Percentiles rank a stretch among this genome's conserved stretches.
Evolutionary conservation across 2,329 filamentous ascomycete genomes (phyloP).

Genomic region (Sporothrix schenckii): DNA sequence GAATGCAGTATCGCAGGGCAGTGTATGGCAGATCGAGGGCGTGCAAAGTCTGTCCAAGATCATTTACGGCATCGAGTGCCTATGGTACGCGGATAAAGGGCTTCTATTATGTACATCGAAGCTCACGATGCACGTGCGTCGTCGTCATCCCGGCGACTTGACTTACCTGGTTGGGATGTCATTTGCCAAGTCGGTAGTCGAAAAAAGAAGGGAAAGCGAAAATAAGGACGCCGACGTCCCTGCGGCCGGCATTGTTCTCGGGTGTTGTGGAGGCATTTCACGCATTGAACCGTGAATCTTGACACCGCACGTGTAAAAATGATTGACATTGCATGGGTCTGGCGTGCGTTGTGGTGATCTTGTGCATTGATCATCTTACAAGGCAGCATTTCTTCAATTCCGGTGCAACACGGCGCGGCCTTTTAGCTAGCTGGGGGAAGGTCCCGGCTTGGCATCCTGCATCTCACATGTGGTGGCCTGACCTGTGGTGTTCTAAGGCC

Average conservation of each 20-base stretch:
- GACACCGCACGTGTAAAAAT: conserved; percentile 2
- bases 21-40: background rate
- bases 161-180: background rate
- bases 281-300: background rate
- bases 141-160: background rate
- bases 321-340: background rate
- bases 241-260: background rate
- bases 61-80: background rate
- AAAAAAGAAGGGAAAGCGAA: background rate
- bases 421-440: background rate
- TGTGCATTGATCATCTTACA: conserved; percentile 11
- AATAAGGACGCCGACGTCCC: background rate
- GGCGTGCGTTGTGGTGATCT: too few species aligned
- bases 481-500: background rate
- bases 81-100: background rate
- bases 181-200: background rate
- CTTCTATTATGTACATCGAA: background rate
- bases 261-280: background rate
- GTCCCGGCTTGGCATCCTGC: conserved; percentile 9
- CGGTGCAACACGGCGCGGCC: conserved; percentile 6
- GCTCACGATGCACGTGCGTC: background rate
- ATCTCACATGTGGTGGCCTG: background rate
- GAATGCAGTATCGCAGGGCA: background rate
- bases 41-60: background rate
- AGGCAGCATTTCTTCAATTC: conserved; percentile 5